Percentiles rank a stretch among this genome's conserved stretches.
Conservation (phyloP, 305 asterid species). For the Rubia peregrina region DNA sequence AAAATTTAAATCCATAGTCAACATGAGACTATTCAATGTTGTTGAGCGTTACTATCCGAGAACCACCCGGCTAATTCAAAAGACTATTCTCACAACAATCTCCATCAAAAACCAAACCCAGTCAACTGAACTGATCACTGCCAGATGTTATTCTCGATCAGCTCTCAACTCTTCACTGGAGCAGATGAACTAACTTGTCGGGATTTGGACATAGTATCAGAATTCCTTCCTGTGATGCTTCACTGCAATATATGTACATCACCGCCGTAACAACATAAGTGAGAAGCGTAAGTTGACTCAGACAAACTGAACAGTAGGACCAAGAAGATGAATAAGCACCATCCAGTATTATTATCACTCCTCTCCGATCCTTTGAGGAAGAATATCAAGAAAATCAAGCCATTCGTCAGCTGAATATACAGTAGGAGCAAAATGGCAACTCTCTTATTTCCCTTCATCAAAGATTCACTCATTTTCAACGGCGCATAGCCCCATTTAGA, state of each 20-base stretch:
- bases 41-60: neutral
- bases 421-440: conserved; percentile 25
- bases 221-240: neutral
- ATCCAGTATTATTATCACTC: conserved; percentile 2
- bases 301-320: conserved; percentile 22
- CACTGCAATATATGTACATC: neutral
- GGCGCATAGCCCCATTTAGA: conserved; percentile 56
- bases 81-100: neutral
- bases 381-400: conserved; percentile 13
- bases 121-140: neutral
- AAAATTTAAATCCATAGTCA: neutral
- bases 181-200: neutral
- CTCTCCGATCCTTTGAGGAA: neutral
- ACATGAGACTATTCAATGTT: neutral
- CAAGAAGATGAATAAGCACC: conserved; percentile 30
- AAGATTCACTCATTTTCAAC: conserved; percentile 42
- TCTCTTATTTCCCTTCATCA: conserved; percentile 51
- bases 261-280: neutral
- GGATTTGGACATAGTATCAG: neutral
- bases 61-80: neutral
- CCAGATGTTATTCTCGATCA: too few relatives aligned
- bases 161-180: neutral
- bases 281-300: neutral
- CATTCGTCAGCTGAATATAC: conserved; percentile 20
- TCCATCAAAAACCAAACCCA: neutral